Conservation (phyloP, 805 yeast species). For the Lipomyces chichibuensis region DNA sequence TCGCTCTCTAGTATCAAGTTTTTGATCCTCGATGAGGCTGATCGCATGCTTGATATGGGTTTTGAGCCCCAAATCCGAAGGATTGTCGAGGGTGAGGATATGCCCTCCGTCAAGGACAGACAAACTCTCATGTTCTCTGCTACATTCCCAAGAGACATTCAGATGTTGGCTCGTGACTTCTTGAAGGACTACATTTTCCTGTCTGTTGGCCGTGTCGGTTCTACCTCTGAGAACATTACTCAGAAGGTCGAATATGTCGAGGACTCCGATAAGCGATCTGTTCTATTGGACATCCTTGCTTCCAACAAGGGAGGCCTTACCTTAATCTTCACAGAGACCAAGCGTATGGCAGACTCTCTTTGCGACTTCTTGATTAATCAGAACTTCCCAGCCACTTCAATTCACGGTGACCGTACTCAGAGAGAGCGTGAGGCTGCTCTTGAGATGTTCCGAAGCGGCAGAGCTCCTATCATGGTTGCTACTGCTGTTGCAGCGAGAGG, state of each 20-base stretch:
- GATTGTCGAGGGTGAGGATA: conserved; percentile 95
- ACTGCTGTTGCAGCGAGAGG: conserved; percentile 99
- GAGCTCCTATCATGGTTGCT: conserved; percentile 92
- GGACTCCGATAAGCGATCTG: conserved; percentile 87
- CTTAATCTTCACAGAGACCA: conserved; percentile 94
- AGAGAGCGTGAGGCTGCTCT: conserved; percentile 96
- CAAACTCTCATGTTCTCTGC: conserved; percentile 99
- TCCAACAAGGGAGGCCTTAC: conserved; percentile 83
- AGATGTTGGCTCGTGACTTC: conserved; percentile 95
- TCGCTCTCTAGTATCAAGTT: conserved; percentile 88
- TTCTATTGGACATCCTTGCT: conserved; percentile 81
- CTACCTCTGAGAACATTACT: conserved; percentile 97
- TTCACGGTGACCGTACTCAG: conserved; percentile 99
- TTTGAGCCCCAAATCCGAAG: conserved; percentile 99
- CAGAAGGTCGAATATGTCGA: conserved; percentile 92
- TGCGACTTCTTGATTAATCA: conserved; percentile 89
- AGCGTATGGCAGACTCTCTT: conserved; percentile 96
- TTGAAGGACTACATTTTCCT: conserved; percentile 92
- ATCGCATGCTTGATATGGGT: conserved; percentile 99
- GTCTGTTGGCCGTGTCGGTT: conserved; percentile 98
- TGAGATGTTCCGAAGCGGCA: conserved; percentile 89
- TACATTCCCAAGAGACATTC: conserved; percentile 98
- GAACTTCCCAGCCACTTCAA: conserved; percentile 95
- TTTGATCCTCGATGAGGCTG: conserved; percentile 97
- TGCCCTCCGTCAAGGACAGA: conserved; percentile 89